Base-by-base conservation (phyloP, 2,329 filamentous ascomycete genomes). In the Huntiella savannae region DNA sequence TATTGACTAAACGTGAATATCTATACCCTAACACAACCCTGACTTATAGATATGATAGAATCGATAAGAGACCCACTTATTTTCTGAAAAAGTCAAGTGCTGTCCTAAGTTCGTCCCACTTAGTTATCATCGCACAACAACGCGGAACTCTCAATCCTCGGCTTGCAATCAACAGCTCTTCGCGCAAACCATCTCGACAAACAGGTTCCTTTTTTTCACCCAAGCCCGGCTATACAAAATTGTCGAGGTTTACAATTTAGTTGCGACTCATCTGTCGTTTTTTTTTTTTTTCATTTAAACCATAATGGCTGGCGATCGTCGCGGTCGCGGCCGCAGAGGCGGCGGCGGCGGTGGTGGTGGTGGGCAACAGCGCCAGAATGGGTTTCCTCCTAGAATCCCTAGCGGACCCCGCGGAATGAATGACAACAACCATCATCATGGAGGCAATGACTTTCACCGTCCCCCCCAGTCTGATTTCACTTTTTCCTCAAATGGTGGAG, bases 401-500 rank as follows among this genome's bases (percentile, higher is more conserved):
- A 33, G 39, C 7, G 41, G 46, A 3, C 46, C 49, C 40, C 45
- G 45, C 12, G 43, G 34, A 34, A 19, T 39, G 22, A 38, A 43
- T 32, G n/a, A 17, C 8, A 36, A 36, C 19, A 33, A 22, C 6
- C 19, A 19, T 13, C 34, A 15, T 40, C 37, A 38, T 4, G 41
- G 40, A 10, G 33, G 22, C 33, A 49, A 19, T 28, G 49, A 48
- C 17, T 44, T 28, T n/a, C 53, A 54, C 28, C 54, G 57, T 11
- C 64, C 56, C 3, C 56, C 63, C 1, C 63, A 62, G 42, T 57
- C 70, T 34, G 70, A 75, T 43, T 77, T 77, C 54, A 70, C 68
- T 1, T 77, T 76, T 49, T 67, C 68, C 5, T 59, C 67, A 37
- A 65, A 72, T 8, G 69, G 68, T 43, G 71, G 72, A 3, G 52